phyloP scores from a whole-genome alignment of 441 rosid species.

The Mallotus repandus region DNA sequence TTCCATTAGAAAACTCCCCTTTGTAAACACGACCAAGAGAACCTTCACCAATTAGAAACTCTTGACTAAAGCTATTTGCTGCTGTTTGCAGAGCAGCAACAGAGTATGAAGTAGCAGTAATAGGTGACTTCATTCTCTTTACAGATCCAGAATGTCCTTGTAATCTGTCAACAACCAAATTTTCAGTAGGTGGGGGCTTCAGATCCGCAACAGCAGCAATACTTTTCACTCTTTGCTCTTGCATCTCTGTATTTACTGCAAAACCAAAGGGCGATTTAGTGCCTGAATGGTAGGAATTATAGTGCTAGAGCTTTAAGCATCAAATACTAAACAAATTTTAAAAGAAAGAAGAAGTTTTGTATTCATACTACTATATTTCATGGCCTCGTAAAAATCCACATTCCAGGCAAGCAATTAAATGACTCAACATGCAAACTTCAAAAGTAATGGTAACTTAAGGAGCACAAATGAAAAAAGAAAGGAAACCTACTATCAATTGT shows the following conservation, averaged over 20 bases:
- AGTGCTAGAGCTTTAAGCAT: slow-evolving; percentile 18
- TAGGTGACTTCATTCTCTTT: slow-evolving; percentile 73
- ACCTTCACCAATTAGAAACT: slow-evolving; percentile 90
- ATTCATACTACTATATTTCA: not conserved
- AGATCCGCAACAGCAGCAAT: slow-evolving; percentile 66
- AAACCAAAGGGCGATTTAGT: slow-evolving; percentile 12
- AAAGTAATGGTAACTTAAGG: not conserved
- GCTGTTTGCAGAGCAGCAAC: slow-evolving; percentile 86
- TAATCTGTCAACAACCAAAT: slow-evolving; percentile 54
- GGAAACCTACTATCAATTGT: slow-evolving; percentile 43
- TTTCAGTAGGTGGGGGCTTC: slow-evolving; percentile 74
- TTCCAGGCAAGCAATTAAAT: not conserved
- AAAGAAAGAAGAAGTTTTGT: too few species aligned
- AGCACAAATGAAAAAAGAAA: slow-evolving; percentile 11
- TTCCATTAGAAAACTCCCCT: slow-evolving; percentile 82
- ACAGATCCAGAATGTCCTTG: slow-evolving; percentile 67
- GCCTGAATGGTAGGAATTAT: slow-evolving; percentile 5
- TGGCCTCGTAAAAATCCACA: not conserved
- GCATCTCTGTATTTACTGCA: slow-evolving; percentile 49
- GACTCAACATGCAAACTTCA: not conserved
- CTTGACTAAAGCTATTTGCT: slow-evolving; percentile 92
- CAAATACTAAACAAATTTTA: slow-evolving; percentile 13
- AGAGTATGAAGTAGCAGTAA: slow-evolving; percentile 72
- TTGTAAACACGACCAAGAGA: slow-evolving; percentile 94
- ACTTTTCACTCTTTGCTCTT: slow-evolving; percentile 64